A percentile compares a stretch with the other conserved stretches of the same genome.
Evolutionary conservation across 306 rosid species (phyloP).

Genomic region (Trifolium subterraneum): DNA sequence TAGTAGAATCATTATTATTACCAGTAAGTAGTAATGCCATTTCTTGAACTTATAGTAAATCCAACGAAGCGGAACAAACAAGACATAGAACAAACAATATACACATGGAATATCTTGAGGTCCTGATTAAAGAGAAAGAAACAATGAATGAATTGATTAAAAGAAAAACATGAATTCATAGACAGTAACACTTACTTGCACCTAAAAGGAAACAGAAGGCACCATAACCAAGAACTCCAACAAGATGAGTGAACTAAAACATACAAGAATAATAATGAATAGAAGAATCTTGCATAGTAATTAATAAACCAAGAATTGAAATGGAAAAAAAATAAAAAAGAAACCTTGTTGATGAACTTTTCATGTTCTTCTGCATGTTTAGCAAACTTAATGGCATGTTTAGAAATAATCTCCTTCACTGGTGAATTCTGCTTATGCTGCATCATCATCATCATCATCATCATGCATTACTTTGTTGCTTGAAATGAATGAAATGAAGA

Average conservation of each 20-base stretch:
- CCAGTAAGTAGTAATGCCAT: constrained; percentile 98
- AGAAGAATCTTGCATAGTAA: neutral
- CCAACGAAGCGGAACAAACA: constrained; percentile 95
- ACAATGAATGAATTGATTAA: constrained; percentile 36
- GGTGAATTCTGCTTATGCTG: neutral
- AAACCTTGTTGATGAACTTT: constrained; percentile 81
- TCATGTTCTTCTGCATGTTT: constrained; percentile 92
- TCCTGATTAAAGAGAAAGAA: constrained; percentile 40
- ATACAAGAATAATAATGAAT: no score
- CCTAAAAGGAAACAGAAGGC: constrained; percentile 92
- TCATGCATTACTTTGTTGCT: neutral
- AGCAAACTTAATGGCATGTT: constrained; percentile 83
- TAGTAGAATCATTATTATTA: constrained; percentile 27
- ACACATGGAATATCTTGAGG: constrained; percentile 86
- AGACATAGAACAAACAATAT: constrained; percentile 81
- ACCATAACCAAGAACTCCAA: constrained; percentile 83
- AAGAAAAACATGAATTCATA: neutral
- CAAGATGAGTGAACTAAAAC: constrained; percentile 54
- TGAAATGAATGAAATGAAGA: neutral
- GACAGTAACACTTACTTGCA: constrained; percentile 67
- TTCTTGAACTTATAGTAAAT: constrained; percentile 92
- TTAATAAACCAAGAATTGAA: no score
- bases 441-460: neutral
- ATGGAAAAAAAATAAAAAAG: neutral
- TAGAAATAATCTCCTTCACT: constrained; percentile 64